Evolutionary conservation across 768 basidiomycete species (phyloP), one percentile per base, ranked within the genome.

Genomic region (Serendipita sp.): DNA sequence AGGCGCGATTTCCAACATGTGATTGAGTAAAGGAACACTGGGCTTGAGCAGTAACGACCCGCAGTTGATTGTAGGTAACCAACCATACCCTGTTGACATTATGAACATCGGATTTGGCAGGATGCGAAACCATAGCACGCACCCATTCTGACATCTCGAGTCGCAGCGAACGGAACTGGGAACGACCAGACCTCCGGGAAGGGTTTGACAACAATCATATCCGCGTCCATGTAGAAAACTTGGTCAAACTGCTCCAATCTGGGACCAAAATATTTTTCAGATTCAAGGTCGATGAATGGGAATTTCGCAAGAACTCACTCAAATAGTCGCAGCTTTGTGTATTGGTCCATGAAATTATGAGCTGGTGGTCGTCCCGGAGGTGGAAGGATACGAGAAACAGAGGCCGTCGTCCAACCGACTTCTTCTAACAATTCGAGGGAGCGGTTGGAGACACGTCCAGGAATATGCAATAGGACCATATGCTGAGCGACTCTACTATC

Each of bases 101-200:
- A n/a, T n/a, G n/a, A n/a, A n/a, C n/a, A n/a, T n/a, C n/a, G n/a
- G n/a, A n/a, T n/a, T n/a, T n/a, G n/a, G n/a, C n/a, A n/a, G n/a
- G n/a, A n/a, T n/a, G n/a, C 34, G 53, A n/a, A n/a, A n/a, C n/a
- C n/a, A n/a, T n/a, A n/a, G n/a, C n/a, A n/a, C 28, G 3, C 20
- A 62, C 63, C 63, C 63, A 64, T 64, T 22, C 63, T 38, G 9
- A 64, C 63, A 34, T 64, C 63, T 5, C 63, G n/a, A 22, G 41
- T 42, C 26, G 63, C 56, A n/a, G 63, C 63, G 41, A 64, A 34
- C 17, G 63, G 56, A 16, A 44, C 60, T 17, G 63, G 63, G 41
- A 60, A 64, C 17, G n/a, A 11, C 63, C 63, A 64, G 14, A 64
- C 60, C 60, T 64, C 63, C 20, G 24, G 34, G 56, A 64, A 64